Evolutionary conservation across 176 grass and related monocot genomes (phyloP), one percentile per base, ranked within the genome.

Genomic region (Phoenix dactylifera): DNA sequence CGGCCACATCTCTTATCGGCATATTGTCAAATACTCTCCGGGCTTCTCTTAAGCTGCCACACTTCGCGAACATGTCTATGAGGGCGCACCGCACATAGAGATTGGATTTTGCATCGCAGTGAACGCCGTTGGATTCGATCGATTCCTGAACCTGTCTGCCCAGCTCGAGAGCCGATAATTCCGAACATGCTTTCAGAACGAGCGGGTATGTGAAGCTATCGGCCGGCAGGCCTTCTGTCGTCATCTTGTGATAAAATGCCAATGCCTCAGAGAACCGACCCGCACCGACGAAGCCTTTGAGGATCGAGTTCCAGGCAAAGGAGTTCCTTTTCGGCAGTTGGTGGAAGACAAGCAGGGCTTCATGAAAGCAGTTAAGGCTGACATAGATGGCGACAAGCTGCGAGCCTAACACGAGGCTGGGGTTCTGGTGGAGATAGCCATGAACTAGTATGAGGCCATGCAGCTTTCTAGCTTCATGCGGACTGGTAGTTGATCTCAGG

Each of bases 31-130:
- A 83, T 26, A 83, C 69, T 1, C 15, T 62, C 80, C 63, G 75
- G 0, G 80, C 85, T 63, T 83, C 76, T 15, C 2, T 65, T 57
- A 88, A 56, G 52, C 76, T 76, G 32, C 85, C 60, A 7, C 85
- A 83, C 60, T 83, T 88, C 1, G 80, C 72, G 59, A 83, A 77
- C 85, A 88, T 88, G 52, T 88, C 55, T 7, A 88, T 62, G 0
- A 88, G 80, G 4, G 80, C 68, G 4, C 85, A 88, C 63, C 76
- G 80, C 25, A 77, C 85, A 15, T 76, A 83, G 26, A 76, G 24
- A 35, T 88, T 88, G 23, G 29, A 9, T 20, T 4, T 51, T 1
- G 24, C 32, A 1, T 15, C 15, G 1, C 74, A 60, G 4, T 4
- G 0, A 7, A 51, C 22, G 17, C 76, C 7, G 3, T 49, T 51